Evolutionary conservation across 2,329 filamentous ascomycete species (phyloP).

Genomic region (Rutstroemia sydowiana): DNA sequence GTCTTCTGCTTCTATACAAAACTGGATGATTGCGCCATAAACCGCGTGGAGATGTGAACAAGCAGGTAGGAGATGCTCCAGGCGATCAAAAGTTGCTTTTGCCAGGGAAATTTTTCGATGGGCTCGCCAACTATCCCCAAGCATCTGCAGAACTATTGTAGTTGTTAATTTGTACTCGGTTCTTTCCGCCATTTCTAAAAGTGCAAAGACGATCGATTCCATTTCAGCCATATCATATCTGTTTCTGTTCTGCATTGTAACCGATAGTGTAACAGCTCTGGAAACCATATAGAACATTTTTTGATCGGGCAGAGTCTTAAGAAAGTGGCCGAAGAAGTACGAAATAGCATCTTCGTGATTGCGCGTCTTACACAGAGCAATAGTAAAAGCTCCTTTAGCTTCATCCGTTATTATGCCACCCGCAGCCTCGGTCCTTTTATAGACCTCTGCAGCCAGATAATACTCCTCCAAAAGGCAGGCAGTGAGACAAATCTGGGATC

Average conservation of each 20-base stretch:
- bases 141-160: conserved; percentile 22
- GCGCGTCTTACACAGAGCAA: conserved; percentile 17
- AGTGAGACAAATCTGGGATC: conserved; percentile 18
- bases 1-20: conserved; percentile 26
- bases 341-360: conserved; percentile 11
- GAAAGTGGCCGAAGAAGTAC: conserved; percentile 1
- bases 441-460: conserved; percentile 19
- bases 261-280: conserved; percentile 18
- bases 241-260: conserved; percentile 14
- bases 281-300: conserved; percentile 16
- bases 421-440: conserved; percentile 14
- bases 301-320: conserved; percentile 11
- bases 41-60: conserved; percentile 19
- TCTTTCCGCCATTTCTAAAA: conserved; percentile 17
- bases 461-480: conserved; percentile 18
- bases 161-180: conserved; percentile 16
- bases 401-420: conserved; percentile 5
- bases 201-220: conserved; percentile 21
- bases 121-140: conserved; percentile 25
- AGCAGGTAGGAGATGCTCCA: conserved; percentile 13
- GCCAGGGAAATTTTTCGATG: conserved; percentile 20
- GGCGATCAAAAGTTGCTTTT: conserved; percentile 21
- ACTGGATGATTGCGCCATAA: conserved; percentile 28
- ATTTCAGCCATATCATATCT: conserved; percentile 14
- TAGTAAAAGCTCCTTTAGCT: conserved; percentile 11